Evolutionary conservation across 805 yeast genomes (phyloP), one percentile per base, ranked within the genome.

Genomic region (Ogataea parapolymorpha): DNA sequence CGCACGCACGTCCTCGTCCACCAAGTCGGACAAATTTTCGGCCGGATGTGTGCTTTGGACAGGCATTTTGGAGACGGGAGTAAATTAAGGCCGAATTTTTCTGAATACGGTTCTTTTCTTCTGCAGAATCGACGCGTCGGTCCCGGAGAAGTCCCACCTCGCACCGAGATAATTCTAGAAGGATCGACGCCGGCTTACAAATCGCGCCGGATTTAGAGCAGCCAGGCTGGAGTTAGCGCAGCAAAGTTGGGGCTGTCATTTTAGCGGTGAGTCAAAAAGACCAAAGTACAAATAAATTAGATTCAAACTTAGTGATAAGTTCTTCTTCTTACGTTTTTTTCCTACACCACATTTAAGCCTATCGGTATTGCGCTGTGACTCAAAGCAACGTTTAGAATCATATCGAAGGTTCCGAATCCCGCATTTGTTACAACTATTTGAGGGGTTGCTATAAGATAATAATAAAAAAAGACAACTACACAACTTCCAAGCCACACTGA

Each of bases 1-100:
- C 2, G 40, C 45, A 32, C 57, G 61, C 20, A 61, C 52, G n/a
- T 72, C 75, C 2, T 58, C 67, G 26, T 59, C 55, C 4, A 65
- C 50, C 29, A 62, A 35, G 9, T 46, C 48, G 2, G 65, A 60
- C 2, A 65, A 50, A 2, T 24, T 9, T 11, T 54, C 53, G 7
- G 67, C 69, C 2, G 68, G 68, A 43, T 65, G 68, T 2, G 41
- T 14, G 24, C 34, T 35, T 20, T 33, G 42, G 6, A 29, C 43
- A 10, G 43, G 43, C 43, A 40, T 40, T 12, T 10, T 23, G 13
- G 29, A 13, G 29, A 15, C 10, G n/a, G 16, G 11, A 24, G 20
- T 18, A 18, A 18, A 18, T 3, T 2, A 18, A 18, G 20, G 7
- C 20, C 20, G 20, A 18, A 6, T 18, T 18, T 18, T 18, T 15